Conservation (phyloP, 805 yeast species). For the Ogataea paradorogensis region DNA sequence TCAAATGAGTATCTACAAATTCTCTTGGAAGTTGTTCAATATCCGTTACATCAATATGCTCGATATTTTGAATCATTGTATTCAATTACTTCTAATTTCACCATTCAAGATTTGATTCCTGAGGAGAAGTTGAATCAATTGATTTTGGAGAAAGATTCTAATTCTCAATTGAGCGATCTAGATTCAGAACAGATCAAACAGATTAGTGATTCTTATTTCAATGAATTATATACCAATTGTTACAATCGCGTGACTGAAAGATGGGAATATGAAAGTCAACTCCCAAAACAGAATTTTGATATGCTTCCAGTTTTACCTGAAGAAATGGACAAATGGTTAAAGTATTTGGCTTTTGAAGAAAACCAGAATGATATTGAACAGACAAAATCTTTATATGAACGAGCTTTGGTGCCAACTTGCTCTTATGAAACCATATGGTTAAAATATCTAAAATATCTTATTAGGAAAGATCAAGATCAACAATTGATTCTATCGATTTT, state of each 20-base stretch:
- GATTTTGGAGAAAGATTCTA: slow-evolving; percentile 15
- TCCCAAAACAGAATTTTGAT: slow-evolving; percentile 58
- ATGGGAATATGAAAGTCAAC: slow-evolving; percentile 70
- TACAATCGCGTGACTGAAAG: slow-evolving; percentile 53
- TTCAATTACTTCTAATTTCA: slow-evolving; percentile 36
- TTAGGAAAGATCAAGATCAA: slow-evolving; percentile 29
- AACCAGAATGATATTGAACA: slow-evolving; percentile 27
- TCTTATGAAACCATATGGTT: slow-evolving; percentile 63
- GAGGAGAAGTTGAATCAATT: slow-evolving; percentile 31
- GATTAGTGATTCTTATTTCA: slow-evolving; percentile 43
- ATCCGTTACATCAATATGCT: slow-evolving; percentile 87
- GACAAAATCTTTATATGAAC: slow-evolving; percentile 56
- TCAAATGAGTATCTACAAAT: slow-evolving; percentile 39
- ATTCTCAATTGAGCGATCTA: slow-evolving; percentile 10
- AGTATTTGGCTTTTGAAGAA: slow-evolving; percentile 54
- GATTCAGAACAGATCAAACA: slow-evolving; percentile 17
- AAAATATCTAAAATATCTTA: slow-evolving; percentile 55
- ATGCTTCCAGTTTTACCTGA: slow-evolving; percentile 42
- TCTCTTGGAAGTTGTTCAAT: slow-evolving; percentile 43
- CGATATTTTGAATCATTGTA: slow-evolving; percentile 58
- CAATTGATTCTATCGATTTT: slow-evolving; percentile 38
- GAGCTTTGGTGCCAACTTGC: slow-evolving; percentile 72
- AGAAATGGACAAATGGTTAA: slow-evolving; percentile 53
- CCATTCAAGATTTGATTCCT: slow-evolving; percentile 33
- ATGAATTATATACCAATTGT: slow-evolving; percentile 41